Evolutionary conservation across 345 rosid genomes (phyloP).

Genomic region (Tarenaya hassleriana): DNA sequence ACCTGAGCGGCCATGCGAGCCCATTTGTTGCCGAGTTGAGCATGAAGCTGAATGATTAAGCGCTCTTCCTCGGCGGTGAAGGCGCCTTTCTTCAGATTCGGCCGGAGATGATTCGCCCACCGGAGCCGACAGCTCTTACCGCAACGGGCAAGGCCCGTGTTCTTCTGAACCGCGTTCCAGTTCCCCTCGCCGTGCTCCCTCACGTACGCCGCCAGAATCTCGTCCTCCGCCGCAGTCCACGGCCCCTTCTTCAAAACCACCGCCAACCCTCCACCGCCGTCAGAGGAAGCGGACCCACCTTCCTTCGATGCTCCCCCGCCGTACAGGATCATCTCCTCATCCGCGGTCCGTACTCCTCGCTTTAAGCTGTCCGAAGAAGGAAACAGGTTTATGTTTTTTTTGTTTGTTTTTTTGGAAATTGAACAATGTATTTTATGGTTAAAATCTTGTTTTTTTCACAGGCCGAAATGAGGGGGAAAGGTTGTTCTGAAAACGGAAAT

Average conservation of each 20-base stretch:
- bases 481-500: too few species aligned
- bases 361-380: neutral
- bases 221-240: conserved; percentile 54
- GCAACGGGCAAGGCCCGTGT: conserved; percentile 51
- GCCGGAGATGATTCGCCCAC: conserved; percentile 55
- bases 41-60: conserved; percentile 47
- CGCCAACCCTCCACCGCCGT: conserved; percentile 17
- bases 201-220: conserved; percentile 42
- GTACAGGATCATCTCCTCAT: conserved; percentile 22
- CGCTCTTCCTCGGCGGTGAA: conserved; percentile 47
- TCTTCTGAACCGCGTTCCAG: conserved; percentile 57
- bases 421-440: neutral
- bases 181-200: conserved; percentile 52
- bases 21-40: conserved; percentile 56
- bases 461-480: conserved; percentile 2
- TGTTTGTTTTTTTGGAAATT: neutral
- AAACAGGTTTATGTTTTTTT: conserved; percentile 3
- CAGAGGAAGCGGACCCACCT: conserved; percentile 25
- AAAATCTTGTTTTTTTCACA: too few species aligned
- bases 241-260: conserved; percentile 44
- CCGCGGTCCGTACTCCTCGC: conserved; percentile 7
- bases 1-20: conserved; percentile 68
- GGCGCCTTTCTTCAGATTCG: conserved; percentile 46
- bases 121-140: conserved; percentile 59
- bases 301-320: conserved; percentile 27